Evolutionary conservation across 495 filamentous ascomycete genomes (phyloP).

Genomic region (Talaromyces adpressus): DNA sequence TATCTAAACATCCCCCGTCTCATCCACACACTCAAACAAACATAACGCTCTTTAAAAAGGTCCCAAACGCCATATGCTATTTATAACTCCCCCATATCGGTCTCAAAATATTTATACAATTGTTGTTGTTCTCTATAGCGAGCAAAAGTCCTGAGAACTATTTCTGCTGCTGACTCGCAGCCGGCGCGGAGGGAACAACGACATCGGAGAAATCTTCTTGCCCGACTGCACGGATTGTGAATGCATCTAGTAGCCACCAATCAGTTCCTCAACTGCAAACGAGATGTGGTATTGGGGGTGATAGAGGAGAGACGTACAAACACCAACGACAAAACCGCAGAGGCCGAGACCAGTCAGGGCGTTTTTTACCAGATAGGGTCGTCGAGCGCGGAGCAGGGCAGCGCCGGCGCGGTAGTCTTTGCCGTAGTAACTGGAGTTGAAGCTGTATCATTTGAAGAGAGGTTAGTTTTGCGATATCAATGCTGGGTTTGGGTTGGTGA

Average conservation of each 20-base stretch:
- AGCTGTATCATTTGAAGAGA: slow-evolving; percentile 29
- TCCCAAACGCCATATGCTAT: background rate
- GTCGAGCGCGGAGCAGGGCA: slow-evolving; percentile 81
- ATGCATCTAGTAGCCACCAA: slow-evolving; percentile 55
- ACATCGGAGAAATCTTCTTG: slow-evolving; percentile 99
- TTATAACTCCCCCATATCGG: background rate
- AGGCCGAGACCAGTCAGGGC: slow-evolving; percentile 64
- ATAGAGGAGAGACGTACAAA: slow-evolving; percentile 58
- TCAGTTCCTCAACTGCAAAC: background rate
- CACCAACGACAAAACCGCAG: slow-evolving; percentile 59
- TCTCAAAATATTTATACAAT: background rate
- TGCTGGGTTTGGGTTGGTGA: background rate
- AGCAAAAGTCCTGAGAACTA: background rate
- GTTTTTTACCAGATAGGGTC: slow-evolving; percentile 90
- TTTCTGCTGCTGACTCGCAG: slow-evolving; percentile 15
- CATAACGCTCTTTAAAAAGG: background rate
- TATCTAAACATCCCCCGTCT: background rate
- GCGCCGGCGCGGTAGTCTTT: slow-evolving; percentile 69
- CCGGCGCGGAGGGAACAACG: slow-evolving; percentile 61
- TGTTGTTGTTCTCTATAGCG: too few relatives aligned
- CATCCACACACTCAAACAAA: background rate
- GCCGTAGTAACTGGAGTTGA: slow-evolving; percentile 88
- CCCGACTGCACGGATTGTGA: slow-evolving; percentile 80
- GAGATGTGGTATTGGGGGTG: background rate
- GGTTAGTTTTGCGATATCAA: background rate